phyloP scores from a whole-genome alignment of 2,329 filamentous ascomycete species.

The Blastomyces parvus region DNA sequence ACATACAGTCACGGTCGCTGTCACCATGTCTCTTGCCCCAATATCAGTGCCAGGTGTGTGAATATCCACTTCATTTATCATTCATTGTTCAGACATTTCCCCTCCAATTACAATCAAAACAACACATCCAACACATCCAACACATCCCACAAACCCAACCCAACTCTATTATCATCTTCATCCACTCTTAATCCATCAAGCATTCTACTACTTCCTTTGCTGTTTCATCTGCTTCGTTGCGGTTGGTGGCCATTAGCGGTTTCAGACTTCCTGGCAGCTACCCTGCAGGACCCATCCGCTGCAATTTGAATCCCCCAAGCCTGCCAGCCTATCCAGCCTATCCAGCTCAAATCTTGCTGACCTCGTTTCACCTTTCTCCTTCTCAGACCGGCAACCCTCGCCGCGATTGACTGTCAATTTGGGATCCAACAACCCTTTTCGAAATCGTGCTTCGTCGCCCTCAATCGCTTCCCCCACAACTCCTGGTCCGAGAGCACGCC shows the following conservation, averaged over 20 bases:
- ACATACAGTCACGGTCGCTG: neutral
- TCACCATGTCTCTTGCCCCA: constrained; percentile 20
- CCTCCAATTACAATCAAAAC: neutral
- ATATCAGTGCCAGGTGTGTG: constrained; percentile 21
- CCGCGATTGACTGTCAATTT: constrained; percentile 27
- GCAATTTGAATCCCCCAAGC: neutral
- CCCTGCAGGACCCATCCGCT: constrained; percentile 1
- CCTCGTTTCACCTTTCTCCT: constrained; percentile 10
- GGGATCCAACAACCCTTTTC: constrained; percentile 43
- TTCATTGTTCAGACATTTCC: constrained; percentile 4
- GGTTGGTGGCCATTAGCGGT: neutral
- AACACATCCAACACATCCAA: neutral
- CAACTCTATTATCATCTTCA: constrained; percentile 1
- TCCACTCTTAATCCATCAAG: constrained; percentile 1
- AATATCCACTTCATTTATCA: constrained; percentile 10
- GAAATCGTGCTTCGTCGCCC: constrained; percentile 39
- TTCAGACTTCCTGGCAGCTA: constrained; percentile 5
- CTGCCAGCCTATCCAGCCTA: constrained; percentile 1
- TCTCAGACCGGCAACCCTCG: constrained; percentile 26
- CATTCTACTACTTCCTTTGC: neutral
- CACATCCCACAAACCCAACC: neutral
- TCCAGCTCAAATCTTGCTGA: constrained; percentile 4
- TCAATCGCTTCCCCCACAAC: constrained; percentile 24
- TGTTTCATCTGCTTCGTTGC: neutral
- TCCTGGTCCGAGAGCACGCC: constrained; percentile 27